Base-by-base conservation (phyloP, 352 stramenopile species). In the Globisporangium rhizosaccharum region DNA sequence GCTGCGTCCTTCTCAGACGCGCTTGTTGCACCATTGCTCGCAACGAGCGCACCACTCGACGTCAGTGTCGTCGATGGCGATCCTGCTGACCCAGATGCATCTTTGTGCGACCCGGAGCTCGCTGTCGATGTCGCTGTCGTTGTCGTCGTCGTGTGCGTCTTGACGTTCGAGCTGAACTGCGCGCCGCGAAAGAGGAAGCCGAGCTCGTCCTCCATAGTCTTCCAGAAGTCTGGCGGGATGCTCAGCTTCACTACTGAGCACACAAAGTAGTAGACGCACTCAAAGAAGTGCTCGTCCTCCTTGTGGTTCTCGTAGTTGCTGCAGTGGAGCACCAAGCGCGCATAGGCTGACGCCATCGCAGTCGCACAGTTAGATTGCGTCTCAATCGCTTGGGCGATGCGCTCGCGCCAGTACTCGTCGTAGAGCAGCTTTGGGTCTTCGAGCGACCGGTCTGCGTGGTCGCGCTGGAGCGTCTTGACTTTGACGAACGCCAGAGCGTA, bases 261-360 rank as follows among this genome's bases (percentile, higher is more conserved):
- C 26, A 88, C 68, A 58, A 90, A 90, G 56, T 84, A 90, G 58
- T 90, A 91, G 58, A 93, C 65, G 51, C 75, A 84, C 62, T 93
- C 83, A 55, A 93, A 91, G 63, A 91, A 90, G 45, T 66, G 71
- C 57, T 89, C 73, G 71, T 93, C 83, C 48, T 93, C 77, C 59
- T 90, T 89, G 66, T 90, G 79, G 51, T 85, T 83, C 67, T 92
- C 82, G 55, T 80, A 88, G 63, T 90, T 93, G 74, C 79, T 93
- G 68, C 81, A 90, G 56, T 91, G 76, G 4, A 93, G 73, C 42
- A 91, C 75, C 18, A 93, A 50, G 8, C 83, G 79, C 11, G 83
- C 80, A 53, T 90, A 91, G 0, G 73, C 67, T 2, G 75, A 67
- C 10, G 76, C 75, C 56, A 91, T 74, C 25, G 68, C 65, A 3